Percentiles rank a stretch among this genome's conserved stretches.
Evolutionary conservation across 306 rosid species (phyloP).

Genomic region (Glycyrrhiza uralensis): DNA sequence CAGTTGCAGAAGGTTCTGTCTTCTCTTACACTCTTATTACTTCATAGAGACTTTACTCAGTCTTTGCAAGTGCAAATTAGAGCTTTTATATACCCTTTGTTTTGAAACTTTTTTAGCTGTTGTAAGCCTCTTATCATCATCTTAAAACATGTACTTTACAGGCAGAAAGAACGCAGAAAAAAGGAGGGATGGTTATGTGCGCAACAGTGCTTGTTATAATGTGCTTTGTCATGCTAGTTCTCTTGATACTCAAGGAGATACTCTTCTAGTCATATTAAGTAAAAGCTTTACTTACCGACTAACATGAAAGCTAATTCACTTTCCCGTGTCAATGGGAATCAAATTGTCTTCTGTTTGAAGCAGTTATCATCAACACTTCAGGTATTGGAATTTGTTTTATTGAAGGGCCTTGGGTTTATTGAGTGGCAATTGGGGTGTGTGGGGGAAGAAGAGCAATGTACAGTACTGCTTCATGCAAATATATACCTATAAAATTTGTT

Average conservation of each 20-base stretch:
- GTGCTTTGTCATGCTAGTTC: slow-evolving; percentile 72
- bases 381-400: neutral
- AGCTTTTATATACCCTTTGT: neutral
- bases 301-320: slow-evolving; percentile 5
- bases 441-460: slow-evolving; percentile 1
- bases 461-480: neutral
- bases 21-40: neutral
- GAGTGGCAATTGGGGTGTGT: slow-evolving; percentile 1
- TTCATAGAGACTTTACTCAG: neutral
- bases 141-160: slow-evolving; percentile 34
- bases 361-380: neutral
- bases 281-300: neutral
- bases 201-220: slow-evolving; percentile 72
- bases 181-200: slow-evolving; percentile 78
- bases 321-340: slow-evolving; percentile 9
- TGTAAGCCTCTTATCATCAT: neutral
- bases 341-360: slow-evolving; percentile 6
- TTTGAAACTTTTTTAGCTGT: neutral
- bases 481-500: neutral
- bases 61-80: neutral
- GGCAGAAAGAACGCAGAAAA: slow-evolving; percentile 77
- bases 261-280: slow-evolving; percentile 32
- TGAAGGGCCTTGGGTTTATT: neutral
- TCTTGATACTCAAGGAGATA: slow-evolving; percentile 64
- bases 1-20: slow-evolving; percentile 67